Conservation (phyloP, 2,329 filamentous ascomycete genomes). For the Alternaria gaisen region DNA sequence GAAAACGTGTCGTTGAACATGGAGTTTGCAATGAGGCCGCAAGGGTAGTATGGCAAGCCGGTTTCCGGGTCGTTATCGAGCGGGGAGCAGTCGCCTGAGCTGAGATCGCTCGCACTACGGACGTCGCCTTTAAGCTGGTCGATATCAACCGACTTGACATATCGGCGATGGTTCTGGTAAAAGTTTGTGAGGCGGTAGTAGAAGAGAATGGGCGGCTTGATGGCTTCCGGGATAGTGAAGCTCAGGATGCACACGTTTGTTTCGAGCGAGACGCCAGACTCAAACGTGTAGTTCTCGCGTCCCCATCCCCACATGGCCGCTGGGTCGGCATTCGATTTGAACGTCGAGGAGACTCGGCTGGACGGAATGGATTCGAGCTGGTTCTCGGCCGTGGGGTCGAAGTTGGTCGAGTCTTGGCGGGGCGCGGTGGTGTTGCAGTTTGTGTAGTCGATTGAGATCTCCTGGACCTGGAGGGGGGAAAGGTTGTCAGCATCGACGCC, state of each 20-base stretch:
- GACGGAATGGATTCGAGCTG: slow-evolving; percentile 63
- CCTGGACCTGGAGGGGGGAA: slow-evolving; percentile 73
- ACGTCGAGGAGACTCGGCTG: slow-evolving; percentile 71
- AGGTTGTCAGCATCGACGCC: slow-evolving; percentile 19
- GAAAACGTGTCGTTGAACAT: slow-evolving; percentile 93
- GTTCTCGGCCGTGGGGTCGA: slow-evolving; percentile 24
- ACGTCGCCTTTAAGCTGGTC: slow-evolving; percentile 81
- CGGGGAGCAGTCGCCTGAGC: slow-evolving; percentile 77
- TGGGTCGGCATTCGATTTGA: slow-evolving; percentile 64
- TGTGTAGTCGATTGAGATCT: slow-evolving; percentile 91
- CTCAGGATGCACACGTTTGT: slow-evolving; percentile 73
- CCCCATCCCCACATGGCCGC: slow-evolving; percentile 47
- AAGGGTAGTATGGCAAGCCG: slow-evolving; percentile 85
- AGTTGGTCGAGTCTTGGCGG: slow-evolving; percentile 23
- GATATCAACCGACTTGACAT: slow-evolving; percentile 87
- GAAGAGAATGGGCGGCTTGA: slow-evolving; percentile 84
- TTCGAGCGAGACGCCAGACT: slow-evolving; percentile 27
- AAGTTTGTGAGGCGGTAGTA: slow-evolving; percentile 98
- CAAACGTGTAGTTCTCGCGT: slow-evolving; percentile 49
- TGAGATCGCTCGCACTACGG: slow-evolving; percentile 68
- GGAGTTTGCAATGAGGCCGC: slow-evolving; percentile 95
- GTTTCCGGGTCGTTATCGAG: slow-evolving; percentile 56
- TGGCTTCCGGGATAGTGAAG: slow-evolving; percentile 80
- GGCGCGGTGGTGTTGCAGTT: slow-evolving; percentile 71
- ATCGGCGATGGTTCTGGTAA: slow-evolving; percentile 97